Base-by-base conservation (phyloP, 140 eudicot species). In the Senecio squalidus region DNA sequence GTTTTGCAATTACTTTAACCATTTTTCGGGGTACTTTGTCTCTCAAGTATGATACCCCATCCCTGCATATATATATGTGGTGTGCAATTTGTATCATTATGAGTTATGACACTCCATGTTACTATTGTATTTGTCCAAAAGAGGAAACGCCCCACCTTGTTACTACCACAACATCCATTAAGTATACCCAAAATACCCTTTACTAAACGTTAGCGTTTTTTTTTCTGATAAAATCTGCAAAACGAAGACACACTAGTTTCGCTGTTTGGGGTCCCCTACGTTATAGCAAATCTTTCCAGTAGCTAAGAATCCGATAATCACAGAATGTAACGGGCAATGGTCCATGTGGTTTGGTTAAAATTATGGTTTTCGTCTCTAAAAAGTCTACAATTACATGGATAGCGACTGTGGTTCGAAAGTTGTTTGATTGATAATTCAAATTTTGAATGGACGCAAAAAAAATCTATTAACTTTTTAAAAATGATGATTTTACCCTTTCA, bases 101-200 rank as follows among this genome's bases (percentile, higher is more conserved):
- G 24, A 18, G 14, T 45, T 22, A 52, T 64, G 65, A 55, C 70
- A 71, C 40, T 46, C 72, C 71, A 63, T 71, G 71, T 53, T 71
- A 44, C 62, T 52, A 62, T 53, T 43, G 65, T 34, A 71, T 46
- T 25, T 52, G 76, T 70, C 76, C 76, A 61, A 60, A 70, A 30
- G 13, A 52, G 67, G 69, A 52, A 70, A 70, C 64, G 61, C 76
- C 76, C 66, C 66, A 33, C 28, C 46, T 23, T 33, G 16, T 17
- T 17, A 30, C 63, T 48, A 40, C 18, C 73, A 64, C 50, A 68
- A n/a, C 14, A 47, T 36, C 46, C 10, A 30, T 33, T 46, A 58
- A 36, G 14, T 39, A 34, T 48, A 23, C 44, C 52, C 27, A 23
- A 30, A 61, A 31, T 61, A 27, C 40, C 50, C 57, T 52, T 25